Evolutionary conservation across 352 stramenopile species (phyloP), one percentile per base, ranked within the genome.

Genomic region (Thalassiosira mediterranea): DNA sequence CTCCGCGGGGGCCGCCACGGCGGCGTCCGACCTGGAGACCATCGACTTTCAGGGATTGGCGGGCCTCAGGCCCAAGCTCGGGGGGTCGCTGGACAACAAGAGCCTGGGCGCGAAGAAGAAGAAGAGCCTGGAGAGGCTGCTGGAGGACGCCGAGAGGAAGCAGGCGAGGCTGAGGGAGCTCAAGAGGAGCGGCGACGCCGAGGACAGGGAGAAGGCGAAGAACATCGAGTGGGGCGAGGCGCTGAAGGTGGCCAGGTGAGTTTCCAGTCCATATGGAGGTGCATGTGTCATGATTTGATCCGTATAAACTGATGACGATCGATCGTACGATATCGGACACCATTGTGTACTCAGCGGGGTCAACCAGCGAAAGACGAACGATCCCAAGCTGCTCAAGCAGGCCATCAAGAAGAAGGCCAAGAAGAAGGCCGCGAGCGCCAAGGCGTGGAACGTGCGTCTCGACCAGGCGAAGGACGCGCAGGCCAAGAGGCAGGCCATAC

Each of bases 361-460:
- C n/a, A 81, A 81, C 40, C 7, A 56, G 23, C 77, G 80, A 40
- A 84, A 91, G 48, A 90, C 86, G 53, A 84, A 88, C 57, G 87
- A 93, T 76, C 80, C 87, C 25, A 72, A 79, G 65, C 81, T 89
- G 40, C 60, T 93, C 28, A 90, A 90, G 64, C 90, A 91, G 59
- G 76, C 72, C 42, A 54, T 91, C 0, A 91, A 93, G 54, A 61
- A 73, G 29, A 91, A 88, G 73, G 85, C 67, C 8, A 86, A 87
- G 54, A 91, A 91, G 70, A 93, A 93, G 69, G 48, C 72, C 0
- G 88, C 89, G 29, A 83, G 53, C 40, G 53, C 69, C 3, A 89
- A 89, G 71, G 75, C 83, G 28, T 93, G 87, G 87, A 81, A 88
- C 47, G 80, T 63, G n/a, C 66, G 87, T 31, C 67, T 85, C 29